phyloP scores from a whole-genome alignment of 1,284 basidiomycete species.

The Trichosporon sp. region DNA sequence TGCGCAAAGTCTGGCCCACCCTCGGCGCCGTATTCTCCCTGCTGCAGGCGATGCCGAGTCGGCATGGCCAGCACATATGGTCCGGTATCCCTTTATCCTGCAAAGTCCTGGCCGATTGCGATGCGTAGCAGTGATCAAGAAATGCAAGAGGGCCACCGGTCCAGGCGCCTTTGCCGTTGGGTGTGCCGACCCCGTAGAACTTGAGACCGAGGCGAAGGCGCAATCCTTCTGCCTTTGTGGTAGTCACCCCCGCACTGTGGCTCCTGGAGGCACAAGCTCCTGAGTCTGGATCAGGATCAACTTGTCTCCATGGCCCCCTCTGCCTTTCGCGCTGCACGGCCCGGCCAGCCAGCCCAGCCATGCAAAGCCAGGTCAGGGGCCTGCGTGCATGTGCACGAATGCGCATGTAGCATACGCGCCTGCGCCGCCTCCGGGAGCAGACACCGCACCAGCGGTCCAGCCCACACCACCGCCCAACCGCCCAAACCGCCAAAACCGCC shows the following conservation, averaged over 20 bases:
- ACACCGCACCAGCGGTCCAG: too few species aligned
- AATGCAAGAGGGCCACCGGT: background rate
- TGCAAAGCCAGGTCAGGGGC: too few species aligned
- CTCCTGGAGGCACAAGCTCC: background rate
- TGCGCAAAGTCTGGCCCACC: background rate
- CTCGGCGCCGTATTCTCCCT: background rate
- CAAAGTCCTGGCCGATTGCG: too few species aligned
- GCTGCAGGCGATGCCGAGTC: background rate
- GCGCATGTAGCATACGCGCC: background rate
- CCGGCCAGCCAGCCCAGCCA: too few species aligned
- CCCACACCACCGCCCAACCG: too few species aligned
- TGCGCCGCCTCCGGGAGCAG: background rate
- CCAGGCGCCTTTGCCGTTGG: background rate
- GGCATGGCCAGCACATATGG: background rate
- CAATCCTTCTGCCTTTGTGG: background rate
- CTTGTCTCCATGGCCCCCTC: background rate
- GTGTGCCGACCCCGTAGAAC: background rate
- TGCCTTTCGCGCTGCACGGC: too few species aligned
- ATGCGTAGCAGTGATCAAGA: background rate
- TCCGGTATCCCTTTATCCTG: too few species aligned
- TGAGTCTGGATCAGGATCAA: slow-evolving; percentile 3
- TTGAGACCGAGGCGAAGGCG: background rate
- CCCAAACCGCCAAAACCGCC: too few species aligned
- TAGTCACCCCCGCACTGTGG: slow-evolving; percentile 1
- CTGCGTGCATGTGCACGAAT: background rate